Base-by-base conservation (phyloP, 345 rosid genomes). In the Pistacia atlantica region DNA sequence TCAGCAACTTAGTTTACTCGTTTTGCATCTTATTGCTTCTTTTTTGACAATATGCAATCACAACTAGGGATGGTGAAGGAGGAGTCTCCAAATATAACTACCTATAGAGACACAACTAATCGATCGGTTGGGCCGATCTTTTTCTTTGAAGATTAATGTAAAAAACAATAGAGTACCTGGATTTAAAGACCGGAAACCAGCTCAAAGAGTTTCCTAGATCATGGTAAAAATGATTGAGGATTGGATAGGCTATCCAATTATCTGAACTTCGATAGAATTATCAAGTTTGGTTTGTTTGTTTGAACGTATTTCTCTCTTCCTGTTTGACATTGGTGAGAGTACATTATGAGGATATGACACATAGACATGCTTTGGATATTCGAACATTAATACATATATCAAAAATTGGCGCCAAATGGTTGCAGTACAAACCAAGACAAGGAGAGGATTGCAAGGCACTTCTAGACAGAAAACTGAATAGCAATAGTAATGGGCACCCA, bases 341-440 rank as follows among this genome's bases (percentile, higher is more conserved):
- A 80, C 69, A 73, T 71, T 65, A 79, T n/a, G 18, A 49, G 83
- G 22, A 80, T 65, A 77, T 73, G 33, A 14, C 2, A 33, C 64
- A 17, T 2, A 80, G 65, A 72, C 71, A 82, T 83, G 55, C 86
- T 56, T 48, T 0, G 82, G 78, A 73, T 85, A 85, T 85, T 82
- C 85, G 74, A 20, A 20, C 8, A 48, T 60, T 38, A 5, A 2
- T 22, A 11, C 13, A 3, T 31, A 10, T 52, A 49, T 48, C 49
- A 4, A 28, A 73, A 63, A 55, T n/a, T 68, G 73, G 72, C 48
- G 38, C 49, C 58, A 28, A 72, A 55, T 6, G 28, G 49, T 3
- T 68, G 83, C 80, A 76, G 78, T 55, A 80, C 12, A 28, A 51
- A 69, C 14, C 75, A n/a, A 54, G 67, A 51, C 63, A 71, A 56